These are phyloP conservation scores for Blastocystis sp. DNA, from an alignment of 352 stramenopile species.

Conservation along the genomic window DNA sequence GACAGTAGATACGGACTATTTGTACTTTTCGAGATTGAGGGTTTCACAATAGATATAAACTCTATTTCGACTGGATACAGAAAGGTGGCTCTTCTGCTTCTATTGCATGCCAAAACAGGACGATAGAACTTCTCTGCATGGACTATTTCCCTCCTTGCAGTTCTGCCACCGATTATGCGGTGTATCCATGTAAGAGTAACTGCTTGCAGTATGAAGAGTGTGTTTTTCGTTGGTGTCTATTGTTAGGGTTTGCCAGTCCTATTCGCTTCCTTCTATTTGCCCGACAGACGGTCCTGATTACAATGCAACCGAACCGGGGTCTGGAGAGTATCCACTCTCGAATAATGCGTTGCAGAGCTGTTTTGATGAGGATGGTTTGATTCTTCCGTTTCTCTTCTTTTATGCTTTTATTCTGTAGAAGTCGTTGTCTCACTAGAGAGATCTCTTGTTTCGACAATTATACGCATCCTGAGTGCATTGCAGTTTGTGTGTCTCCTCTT, in stretches of 20 bases:
- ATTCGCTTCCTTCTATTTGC: neutral
- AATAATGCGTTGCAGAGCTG: constrained; percentile 45
- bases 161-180: neutral
- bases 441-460: neutral
- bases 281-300: constrained; percentile 28
- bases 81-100: neutral
- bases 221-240: neutral
- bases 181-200: constrained; percentile 45
- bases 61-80: constrained; percentile 2
- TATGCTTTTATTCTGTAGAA: neutral
- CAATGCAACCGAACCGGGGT: neutral
- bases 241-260: neutral
- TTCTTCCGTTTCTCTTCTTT: neutral
- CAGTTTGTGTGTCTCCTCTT: neutral
- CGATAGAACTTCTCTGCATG: constrained; percentile 7
- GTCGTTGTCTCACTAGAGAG: neutral
- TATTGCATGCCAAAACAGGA: neutral
- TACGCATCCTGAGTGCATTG: neutral
- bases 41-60: neutral
- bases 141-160: constrained; percentile 31
- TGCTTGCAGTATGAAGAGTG: constrained; percentile 2
- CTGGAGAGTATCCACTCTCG: neutral
- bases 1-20: constrained; percentile 1
- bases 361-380: constrained; percentile 3
- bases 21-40: neutral